Evolutionary conservation across 192 early-diverging fungal genomes (phyloP).

Genomic region (Backusella tarrabulga): DNA sequence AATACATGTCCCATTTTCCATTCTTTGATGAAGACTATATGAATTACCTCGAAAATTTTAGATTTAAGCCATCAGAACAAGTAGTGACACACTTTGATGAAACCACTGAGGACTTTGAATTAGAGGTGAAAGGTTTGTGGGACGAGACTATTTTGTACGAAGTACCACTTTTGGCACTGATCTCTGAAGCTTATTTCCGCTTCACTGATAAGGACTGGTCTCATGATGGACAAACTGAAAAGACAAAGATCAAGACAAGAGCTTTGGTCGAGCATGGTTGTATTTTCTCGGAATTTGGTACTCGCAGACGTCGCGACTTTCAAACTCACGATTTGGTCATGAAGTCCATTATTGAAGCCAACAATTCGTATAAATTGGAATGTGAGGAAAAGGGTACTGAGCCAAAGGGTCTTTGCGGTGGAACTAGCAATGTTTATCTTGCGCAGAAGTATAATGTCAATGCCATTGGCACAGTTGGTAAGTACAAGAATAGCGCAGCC

Average conservation of each 20-base stretch:
- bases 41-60: slow-evolving; percentile 55
- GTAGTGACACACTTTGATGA: slow-evolving; percentile 33
- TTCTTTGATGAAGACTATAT: slow-evolving; percentile 60
- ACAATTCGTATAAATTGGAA: neutral
- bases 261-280: slow-evolving; percentile 54
- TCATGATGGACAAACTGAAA: slow-evolving; percentile 57
- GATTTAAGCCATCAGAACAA: slow-evolving; percentile 54
- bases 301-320: slow-evolving; percentile 65
- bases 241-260: slow-evolving; percentile 47
- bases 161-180: slow-evolving; percentile 64
- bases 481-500: neutral
- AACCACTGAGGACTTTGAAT: slow-evolving; percentile 27
- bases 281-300: slow-evolving; percentile 80
- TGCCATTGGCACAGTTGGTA: slow-evolving; percentile 50
- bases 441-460: slow-evolving; percentile 45
- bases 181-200: slow-evolving; percentile 69
- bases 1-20: slow-evolving; percentile 44
- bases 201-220: slow-evolving; percentile 71
- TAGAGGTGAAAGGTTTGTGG: slow-evolving; percentile 65
- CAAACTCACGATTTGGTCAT: slow-evolving; percentile 66
- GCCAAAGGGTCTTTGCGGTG: slow-evolving; percentile 50
- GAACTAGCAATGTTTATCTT: slow-evolving; percentile 73
- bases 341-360: slow-evolving; percentile 33
- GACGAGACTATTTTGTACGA: slow-evolving; percentile 75
- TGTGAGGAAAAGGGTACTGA: slow-evolving; percentile 15